These are phyloP conservation scores for Oryza longistaminata DNA, from an alignment of 176 grass and related monocot genomes.

Conservation along the genomic window DNA sequence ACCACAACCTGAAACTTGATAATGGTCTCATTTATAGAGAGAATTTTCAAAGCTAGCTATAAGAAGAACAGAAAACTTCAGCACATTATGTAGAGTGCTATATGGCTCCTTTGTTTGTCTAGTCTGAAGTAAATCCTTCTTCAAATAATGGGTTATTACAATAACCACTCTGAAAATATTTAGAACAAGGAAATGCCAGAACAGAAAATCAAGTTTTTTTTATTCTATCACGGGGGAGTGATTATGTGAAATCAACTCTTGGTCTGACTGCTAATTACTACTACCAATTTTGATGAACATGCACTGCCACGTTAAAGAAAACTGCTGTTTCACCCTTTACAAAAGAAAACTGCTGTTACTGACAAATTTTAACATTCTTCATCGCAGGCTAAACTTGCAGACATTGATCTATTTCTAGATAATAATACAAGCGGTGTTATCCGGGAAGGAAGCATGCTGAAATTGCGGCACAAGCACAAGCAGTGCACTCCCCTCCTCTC, in stretches of 20 bases:
- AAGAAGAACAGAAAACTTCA: not conserved
- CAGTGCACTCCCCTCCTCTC: conserved; percentile 58
- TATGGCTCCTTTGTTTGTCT: not conserved
- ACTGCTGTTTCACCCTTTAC: not conserved
- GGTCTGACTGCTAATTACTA: conserved; percentile 8
- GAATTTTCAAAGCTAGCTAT: not conserved
- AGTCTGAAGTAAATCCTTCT: not conserved
- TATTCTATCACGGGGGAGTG: not conserved
- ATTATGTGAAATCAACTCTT: too few species aligned
- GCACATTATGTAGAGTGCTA: not conserved
- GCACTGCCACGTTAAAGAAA: not conserved
- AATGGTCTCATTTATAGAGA: not conserved
- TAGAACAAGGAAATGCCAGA: not conserved
- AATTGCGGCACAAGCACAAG: conserved; percentile 83
- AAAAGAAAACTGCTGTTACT: not conserved
- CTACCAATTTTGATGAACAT: not conserved
- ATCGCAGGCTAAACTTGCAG: conserved; percentile 54
- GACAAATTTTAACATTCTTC: not conserved
- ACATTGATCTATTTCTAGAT: conserved; percentile 61
- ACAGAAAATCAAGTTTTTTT: not conserved
- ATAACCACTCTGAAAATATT: not conserved
- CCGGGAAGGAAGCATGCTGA: conserved; percentile 55
- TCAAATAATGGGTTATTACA: not conserved
- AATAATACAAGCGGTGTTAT: conserved; percentile 43
- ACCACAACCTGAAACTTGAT: not conserved